Evolutionary conservation across 306 rosid species (phyloP), one percentile per base, ranked within the genome.

Genomic region (Malus asiatica): DNA sequence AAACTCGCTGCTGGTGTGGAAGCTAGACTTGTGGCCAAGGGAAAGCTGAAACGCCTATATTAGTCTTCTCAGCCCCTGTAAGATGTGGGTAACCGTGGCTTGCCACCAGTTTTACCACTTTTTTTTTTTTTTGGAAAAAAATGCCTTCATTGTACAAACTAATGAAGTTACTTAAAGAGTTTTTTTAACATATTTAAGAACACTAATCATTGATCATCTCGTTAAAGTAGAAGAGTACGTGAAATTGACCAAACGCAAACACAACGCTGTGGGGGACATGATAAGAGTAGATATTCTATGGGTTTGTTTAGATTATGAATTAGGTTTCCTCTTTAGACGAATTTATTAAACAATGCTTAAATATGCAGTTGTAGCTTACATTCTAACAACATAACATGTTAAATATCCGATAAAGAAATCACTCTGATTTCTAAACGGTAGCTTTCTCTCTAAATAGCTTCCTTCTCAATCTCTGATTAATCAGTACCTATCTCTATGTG

Each of bases 191-290:
- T 65, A 5, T 65, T 65, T 19, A 9, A 35, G 45, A 44, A 35
- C 48, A 65, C 9, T 33, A 65, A 65, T 16, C 27, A 65, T 3
- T 19, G 20, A 6, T 27, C 9, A 65, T 16, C n/a, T 27, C 32
- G 5, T 63, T 30, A 30, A 30, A 5, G n/a, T 15, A 27, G 67
- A 62, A 62, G 67, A 62, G 2, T 2, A 62, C 0, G 51, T 35
- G 55, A 52, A 46, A 63, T 73, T 18, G 35, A 82, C 79, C 83
- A 25, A 83, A 83, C 65, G 53, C 53, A 32, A 83, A 83, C 42
- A 73, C 51, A 75, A 78, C 46, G 64, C 80, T 71, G 4, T 33
- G 8, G 2, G 38, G 38, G 78, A 78, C 78, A 83, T 78, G 66
- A 78, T 66, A 64, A 40, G 3, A 40, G 45, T 40, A 40, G 12